Evolutionary conservation across 2,329 filamentous ascomycete genomes (phyloP).

Genomic region (Penicillium sp.): DNA sequence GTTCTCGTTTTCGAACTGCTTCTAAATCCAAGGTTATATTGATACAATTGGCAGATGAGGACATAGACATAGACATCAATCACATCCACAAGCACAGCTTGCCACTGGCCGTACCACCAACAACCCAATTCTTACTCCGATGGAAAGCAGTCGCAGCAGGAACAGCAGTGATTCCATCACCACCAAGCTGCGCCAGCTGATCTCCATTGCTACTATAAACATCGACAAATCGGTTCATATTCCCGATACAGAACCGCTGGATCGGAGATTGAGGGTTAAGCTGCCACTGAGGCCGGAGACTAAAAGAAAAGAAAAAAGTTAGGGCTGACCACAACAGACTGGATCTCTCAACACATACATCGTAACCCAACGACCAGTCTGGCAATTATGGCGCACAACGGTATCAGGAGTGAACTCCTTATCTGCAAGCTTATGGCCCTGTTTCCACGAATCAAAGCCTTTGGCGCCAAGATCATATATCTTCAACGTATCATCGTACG

Average conservation of each 20-base stretch:
- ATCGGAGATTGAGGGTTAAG: slow-evolving; percentile 69
- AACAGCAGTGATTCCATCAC: slow-evolving; percentile 89
- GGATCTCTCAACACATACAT: slow-evolving; percentile 57
- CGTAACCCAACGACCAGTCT: slow-evolving; percentile 91
- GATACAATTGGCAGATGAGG: neutral
- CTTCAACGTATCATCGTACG: slow-evolving; percentile 93
- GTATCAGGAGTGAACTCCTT: slow-evolving; percentile 65
- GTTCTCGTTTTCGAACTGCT: slow-evolving; percentile 14
- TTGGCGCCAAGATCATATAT: slow-evolving; percentile 71
- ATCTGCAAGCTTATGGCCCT: slow-evolving; percentile 56
- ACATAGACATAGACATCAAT: neutral
- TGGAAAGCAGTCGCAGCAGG: slow-evolving; percentile 91
- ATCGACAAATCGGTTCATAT: slow-evolving; percentile 97
- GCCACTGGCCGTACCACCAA: slow-evolving; percentile 83
- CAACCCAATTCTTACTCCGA: slow-evolving; percentile 83
- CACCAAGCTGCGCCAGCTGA: slow-evolving; percentile 82
- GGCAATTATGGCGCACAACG: slow-evolving; percentile 81
- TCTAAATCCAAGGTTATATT: too few species aligned
- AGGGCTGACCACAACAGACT: neutral
- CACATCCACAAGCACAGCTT: slow-evolving; percentile 90
- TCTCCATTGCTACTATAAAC: slow-evolving; percentile 77
- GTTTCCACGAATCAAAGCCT: slow-evolving; percentile 56
- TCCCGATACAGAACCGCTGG: slow-evolving; percentile 86
- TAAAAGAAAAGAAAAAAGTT: slow-evolving; percentile 27
- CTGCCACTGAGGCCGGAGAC: slow-evolving; percentile 85